Evolutionary conservation across 1,139 yeast genomes (phyloP).

Genomic region (Debaryomycetaceae sp.): DNA sequence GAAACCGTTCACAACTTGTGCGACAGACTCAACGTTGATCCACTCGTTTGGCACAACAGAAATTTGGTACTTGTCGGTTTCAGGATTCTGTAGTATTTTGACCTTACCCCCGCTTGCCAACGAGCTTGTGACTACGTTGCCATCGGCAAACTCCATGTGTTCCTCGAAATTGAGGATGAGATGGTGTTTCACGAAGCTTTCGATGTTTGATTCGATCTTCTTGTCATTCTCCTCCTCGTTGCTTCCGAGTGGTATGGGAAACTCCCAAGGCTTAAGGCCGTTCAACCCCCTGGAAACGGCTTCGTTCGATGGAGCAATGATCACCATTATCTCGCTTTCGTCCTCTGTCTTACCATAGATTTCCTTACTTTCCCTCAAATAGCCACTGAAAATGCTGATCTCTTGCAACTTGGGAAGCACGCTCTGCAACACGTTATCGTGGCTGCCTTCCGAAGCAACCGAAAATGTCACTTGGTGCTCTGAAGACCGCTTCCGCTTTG

Average conservation of each 20-base stretch:
- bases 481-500: slow-evolving; percentile 11
- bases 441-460: slow-evolving; percentile 3
- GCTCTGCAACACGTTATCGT: slow-evolving; percentile 23
- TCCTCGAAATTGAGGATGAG: slow-evolving; percentile 29
- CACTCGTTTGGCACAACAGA: slow-evolving; percentile 30
- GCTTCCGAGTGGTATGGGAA: slow-evolving; percentile 44
- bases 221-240: slow-evolving; percentile 37
- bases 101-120: slow-evolving; percentile 40
- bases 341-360: slow-evolving; percentile 41
- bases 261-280: slow-evolving; percentile 65
- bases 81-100: slow-evolving; percentile 35
- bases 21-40: slow-evolving; percentile 37
- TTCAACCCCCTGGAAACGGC: slow-evolving; percentile 40
- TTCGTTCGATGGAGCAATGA: slow-evolving; percentile 60
- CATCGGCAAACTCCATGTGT: slow-evolving; percentile 14
- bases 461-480: slow-evolving; percentile 6
- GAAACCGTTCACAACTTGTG: slow-evolving; percentile 57
- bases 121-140: slow-evolving; percentile 25
- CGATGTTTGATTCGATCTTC: slow-evolving; percentile 43
- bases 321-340: slow-evolving; percentile 33
- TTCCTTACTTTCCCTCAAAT: slow-evolving; percentile 50
- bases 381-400: slow-evolving; percentile 52
- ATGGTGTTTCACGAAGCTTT: slow-evolving; percentile 54
- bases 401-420: slow-evolving; percentile 41
- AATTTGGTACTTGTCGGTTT: slow-evolving; percentile 34